phyloP scores from a whole-genome alignment of 371 early-diverging fungal species.

The Mortierella sp. region DNA sequence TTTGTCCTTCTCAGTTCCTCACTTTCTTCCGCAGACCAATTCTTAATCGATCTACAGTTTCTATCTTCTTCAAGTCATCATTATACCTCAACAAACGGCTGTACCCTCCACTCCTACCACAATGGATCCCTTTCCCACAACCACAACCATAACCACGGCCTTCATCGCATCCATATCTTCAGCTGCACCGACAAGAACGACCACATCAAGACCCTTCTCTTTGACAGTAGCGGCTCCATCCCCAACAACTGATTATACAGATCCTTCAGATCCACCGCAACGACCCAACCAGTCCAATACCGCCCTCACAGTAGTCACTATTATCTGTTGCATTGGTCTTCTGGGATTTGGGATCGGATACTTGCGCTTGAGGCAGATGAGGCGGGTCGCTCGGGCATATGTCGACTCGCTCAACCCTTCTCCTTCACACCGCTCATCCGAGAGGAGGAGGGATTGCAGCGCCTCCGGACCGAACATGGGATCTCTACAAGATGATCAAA shows the following conservation, averaged over 20 bases:
- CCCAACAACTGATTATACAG: neutral
- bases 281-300: neutral
- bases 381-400: conserved; percentile 63
- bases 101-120: too few species aligned
- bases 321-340: conserved; percentile 22
- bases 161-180: too few species aligned
- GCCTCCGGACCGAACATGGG: neutral
- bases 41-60: too few species aligned
- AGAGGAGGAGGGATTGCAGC: neutral
- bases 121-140: too few species aligned
- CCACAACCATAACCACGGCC: too few species aligned
- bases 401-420: neutral
- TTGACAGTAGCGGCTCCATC: neutral
- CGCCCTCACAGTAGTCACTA: neutral
- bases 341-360: conserved; percentile 30
- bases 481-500: neutral
- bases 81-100: too few species aligned
- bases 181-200: neutral
- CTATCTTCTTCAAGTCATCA: too few species aligned
- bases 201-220: neutral
- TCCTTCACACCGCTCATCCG: conserved; percentile 2
- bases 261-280: conserved; percentile 5
- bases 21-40: too few species aligned
- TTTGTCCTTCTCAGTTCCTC: too few species aligned
- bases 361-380: conserved; percentile 21